Base-by-base conservation (phyloP, 495 filamentous ascomycete species). In the Cenococcum geophilum region DNA sequence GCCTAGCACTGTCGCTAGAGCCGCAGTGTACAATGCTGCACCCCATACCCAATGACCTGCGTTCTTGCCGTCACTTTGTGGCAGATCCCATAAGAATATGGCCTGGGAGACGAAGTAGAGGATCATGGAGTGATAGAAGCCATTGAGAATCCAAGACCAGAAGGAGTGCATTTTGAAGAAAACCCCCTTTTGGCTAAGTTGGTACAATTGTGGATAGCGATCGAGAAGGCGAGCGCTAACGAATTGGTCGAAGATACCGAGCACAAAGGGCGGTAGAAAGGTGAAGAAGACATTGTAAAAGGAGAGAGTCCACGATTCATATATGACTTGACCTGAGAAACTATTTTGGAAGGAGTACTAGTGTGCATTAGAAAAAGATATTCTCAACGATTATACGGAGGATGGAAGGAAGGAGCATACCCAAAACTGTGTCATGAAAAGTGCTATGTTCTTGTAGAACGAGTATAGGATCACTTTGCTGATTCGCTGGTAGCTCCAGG, bases 401-500 rank as follows among this genome's bases (percentile, higher is more conserved):
- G 11, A 14, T 8, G n/a, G 5, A 1, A 18, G 5, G 45, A 25
- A 23, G 9, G 8, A 10, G 14, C 22, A 10, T 52, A 52, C 49
- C 92, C 95, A 99, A 73, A 99, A 99, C 73, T 99, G 95, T 68
- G 95, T 99, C 86, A 97, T 93, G 76, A 96, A 97, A 47, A 99
- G 78, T 2, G 91, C 86, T 65, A 97, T 96, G 76, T 99, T 99
- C 79, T 99, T 99, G 79, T 99, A 99, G 72, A 96, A 99, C 1
- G 93, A 97, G 74, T 97, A 99, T 47, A 99, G 74, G 65, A 99
- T 97, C 35, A 93, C 88, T 72, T 92, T 95, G 80, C 87, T 90
- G 69, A 99, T 89, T 42, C 95, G 89, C 66, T 97, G 92, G 69
- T 99, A 99, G 69, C 87, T 92, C 95, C 95, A 99, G 10, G 92